phyloP scores from a whole-genome alignment of 2,329 filamentous ascomycete genomes.

The Cladophialophora yegresii region DNA sequence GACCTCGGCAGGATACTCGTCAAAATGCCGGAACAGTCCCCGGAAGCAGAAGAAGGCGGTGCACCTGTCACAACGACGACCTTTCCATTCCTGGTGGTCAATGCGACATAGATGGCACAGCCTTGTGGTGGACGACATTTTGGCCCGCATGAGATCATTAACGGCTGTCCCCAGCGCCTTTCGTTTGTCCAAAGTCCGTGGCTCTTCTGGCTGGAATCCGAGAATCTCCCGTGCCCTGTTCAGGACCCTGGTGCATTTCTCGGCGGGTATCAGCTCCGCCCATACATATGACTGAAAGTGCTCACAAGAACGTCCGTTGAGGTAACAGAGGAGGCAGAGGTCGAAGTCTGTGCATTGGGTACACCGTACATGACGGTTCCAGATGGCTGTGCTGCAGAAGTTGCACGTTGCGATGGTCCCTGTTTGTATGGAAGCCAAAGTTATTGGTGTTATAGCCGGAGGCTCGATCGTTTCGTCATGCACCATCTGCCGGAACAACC shows the following conservation, averaged over 20 bases:
- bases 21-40: constrained; percentile 44
- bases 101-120: constrained; percentile 44
- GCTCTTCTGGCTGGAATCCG: constrained; percentile 37
- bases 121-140: constrained; percentile 33
- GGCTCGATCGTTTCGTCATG: constrained; percentile 41
- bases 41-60: constrained; percentile 44
- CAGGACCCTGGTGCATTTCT: constrained; percentile 38
- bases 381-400: constrained; percentile 44
- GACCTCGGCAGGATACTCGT: constrained; percentile 40
- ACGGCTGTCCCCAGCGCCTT: constrained; percentile 39
- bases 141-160: constrained; percentile 40
- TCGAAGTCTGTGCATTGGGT: constrained; percentile 44
- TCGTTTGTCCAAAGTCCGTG: constrained; percentile 33
- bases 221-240: constrained; percentile 37
- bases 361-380: constrained; percentile 45
- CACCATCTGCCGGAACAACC: constrained; percentile 40
- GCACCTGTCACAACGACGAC: constrained; percentile 40
- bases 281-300: constrained; percentile 41
- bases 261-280: constrained; percentile 41
- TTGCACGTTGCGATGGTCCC: constrained; percentile 43
- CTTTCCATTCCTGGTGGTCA: constrained; percentile 43
- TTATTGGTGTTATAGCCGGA: constrained; percentile 35
- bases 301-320: constrained; percentile 43
- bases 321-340: constrained; percentile 42
- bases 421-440: constrained; percentile 39